Evolutionary conservation across 805 yeast species (phyloP).

Genomic region (Clavispora santaluciae): DNA sequence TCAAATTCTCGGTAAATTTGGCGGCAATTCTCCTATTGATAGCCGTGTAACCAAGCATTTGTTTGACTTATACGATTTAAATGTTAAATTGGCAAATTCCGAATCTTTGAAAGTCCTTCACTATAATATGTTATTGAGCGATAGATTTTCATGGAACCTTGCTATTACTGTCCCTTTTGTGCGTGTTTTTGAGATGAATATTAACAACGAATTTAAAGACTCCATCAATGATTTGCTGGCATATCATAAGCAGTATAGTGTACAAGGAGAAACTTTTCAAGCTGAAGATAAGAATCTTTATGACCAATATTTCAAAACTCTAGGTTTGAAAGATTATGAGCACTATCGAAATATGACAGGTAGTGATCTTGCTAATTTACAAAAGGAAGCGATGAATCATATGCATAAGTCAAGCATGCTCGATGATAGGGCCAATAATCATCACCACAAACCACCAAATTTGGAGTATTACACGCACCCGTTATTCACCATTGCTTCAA

Average conservation of each 20-base stretch:
- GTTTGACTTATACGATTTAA: conserved; percentile 19
- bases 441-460: conserved; percentile 10
- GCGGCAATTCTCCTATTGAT: conserved; percentile 29
- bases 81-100: conserved; percentile 8
- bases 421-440: too few species aligned
- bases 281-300: conserved; percentile 8
- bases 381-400: conserved; percentile 1
- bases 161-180: conserved; percentile 35
- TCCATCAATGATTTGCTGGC: conserved; percentile 13
- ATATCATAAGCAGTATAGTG: neutral
- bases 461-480: conserved; percentile 16
- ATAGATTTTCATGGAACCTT: conserved; percentile 35
- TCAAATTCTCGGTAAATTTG: conserved; percentile 31
- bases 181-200: conserved; percentile 29
- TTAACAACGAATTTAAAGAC: conserved; percentile 23
- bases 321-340: conserved; percentile 9
- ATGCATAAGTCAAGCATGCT: neutral
- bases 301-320: conserved; percentile 5
- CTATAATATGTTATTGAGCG: conserved; percentile 29
- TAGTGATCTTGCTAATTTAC: conserved; percentile 10
- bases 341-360: conserved; percentile 6
- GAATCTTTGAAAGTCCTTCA: conserved; percentile 29
- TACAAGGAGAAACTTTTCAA: neutral
- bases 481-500: conserved; percentile 22
- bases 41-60: conserved; percentile 18